phyloP scores from a whole-genome alignment of 805 yeast species.

The Lipomyces oligophaga region DNA sequence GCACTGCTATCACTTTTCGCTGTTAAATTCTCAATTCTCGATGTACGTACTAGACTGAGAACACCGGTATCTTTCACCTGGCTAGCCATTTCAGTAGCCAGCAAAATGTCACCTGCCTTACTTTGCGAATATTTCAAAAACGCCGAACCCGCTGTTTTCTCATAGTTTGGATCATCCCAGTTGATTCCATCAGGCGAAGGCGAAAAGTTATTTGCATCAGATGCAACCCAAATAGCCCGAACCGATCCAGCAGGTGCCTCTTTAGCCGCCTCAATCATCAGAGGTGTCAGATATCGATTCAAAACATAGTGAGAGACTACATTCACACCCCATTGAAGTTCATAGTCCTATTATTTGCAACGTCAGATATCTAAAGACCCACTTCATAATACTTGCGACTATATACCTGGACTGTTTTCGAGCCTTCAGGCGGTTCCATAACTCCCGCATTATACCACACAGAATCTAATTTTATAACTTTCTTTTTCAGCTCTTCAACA shows the following conservation, averaged over 20 bases:
- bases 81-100: constrained; percentile 14
- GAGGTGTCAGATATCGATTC: constrained; percentile 41
- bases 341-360: constrained; percentile 44
- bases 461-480: constrained; percentile 37
- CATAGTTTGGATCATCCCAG: constrained; percentile 38
- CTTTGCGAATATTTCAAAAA: constrained; percentile 42
- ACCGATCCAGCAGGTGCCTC: constrained; percentile 33
- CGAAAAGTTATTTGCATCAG: constrained; percentile 38
- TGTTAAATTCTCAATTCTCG: not conserved
- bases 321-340: constrained; percentile 47
- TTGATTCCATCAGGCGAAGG: constrained; percentile 39
- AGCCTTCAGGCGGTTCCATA: constrained; percentile 41
- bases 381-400: too few species aligned
- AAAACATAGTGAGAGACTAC: constrained; percentile 47
- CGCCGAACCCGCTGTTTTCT: constrained; percentile 21
- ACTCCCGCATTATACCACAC: constrained; percentile 48
- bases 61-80: constrained; percentile 15
- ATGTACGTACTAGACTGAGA: constrained; percentile 19
- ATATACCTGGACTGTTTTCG: constrained; percentile 34
- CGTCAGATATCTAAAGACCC: not conserved
- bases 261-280: constrained; percentile 39
- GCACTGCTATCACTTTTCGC: not conserved
- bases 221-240: constrained; percentile 48
- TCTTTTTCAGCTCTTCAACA: constrained; percentile 33
- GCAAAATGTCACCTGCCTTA: constrained; percentile 39